A percentile compares a stretch with the other conserved stretches of the same genome.
phyloP scores from a whole-genome alignment of 2,329 filamentous ascomycete species.

The Sarocladiaceae sp. region DNA sequence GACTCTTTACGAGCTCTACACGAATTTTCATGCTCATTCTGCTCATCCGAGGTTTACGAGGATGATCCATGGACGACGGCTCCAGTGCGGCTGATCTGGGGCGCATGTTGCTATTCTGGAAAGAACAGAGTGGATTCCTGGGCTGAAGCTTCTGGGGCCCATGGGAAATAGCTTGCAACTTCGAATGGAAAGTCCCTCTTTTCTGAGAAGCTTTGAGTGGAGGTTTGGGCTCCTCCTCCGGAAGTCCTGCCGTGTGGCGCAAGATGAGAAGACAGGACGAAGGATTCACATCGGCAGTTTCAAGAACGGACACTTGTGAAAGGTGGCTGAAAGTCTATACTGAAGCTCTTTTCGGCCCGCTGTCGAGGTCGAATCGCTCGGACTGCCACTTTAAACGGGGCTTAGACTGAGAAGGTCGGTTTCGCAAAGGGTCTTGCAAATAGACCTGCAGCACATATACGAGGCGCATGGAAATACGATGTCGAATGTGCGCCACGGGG shows the following conservation, averaged over 20 bases:
- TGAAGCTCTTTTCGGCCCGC: too few relatives aligned
- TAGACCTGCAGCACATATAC: too few relatives aligned
- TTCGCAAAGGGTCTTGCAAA: too few relatives aligned
- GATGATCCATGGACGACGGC: background rate
- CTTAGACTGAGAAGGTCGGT: too few relatives aligned
- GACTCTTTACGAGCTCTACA: background rate
- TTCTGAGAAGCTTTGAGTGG: background rate
- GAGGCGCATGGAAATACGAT: background rate
- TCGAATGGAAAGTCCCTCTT: too few relatives aligned
- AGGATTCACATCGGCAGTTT: too few relatives aligned
- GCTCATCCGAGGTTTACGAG: background rate
- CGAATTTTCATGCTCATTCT: background rate
- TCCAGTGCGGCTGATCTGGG: background rate
- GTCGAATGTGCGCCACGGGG: too few relatives aligned
- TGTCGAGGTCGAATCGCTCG: too few relatives aligned
- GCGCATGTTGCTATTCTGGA: background rate
- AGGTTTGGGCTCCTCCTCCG: background rate
- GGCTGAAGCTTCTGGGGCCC: background rate
- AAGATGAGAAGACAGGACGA: background rate
- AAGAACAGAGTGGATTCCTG: background rate
- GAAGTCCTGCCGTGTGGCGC: background rate
- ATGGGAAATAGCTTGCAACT: background rate
- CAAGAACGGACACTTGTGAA: too few relatives aligned
- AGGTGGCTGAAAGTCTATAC: too few relatives aligned
- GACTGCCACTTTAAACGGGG: too few relatives aligned